Evolutionary conservation across 2,329 filamentous ascomycete species (phyloP).

Genomic region (Nannizzia gypsea): DNA sequence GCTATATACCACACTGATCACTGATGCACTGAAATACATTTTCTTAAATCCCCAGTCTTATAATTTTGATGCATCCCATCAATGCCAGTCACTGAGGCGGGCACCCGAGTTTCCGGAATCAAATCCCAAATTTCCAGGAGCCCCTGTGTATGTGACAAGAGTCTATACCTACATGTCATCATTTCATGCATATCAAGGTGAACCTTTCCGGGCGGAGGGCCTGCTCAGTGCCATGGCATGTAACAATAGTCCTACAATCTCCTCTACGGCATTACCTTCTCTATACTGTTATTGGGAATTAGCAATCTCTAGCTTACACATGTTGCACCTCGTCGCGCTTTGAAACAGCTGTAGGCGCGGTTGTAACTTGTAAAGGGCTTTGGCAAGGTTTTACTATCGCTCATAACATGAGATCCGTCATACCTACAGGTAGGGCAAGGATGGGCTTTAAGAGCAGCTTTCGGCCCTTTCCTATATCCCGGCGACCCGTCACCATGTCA

Average conservation of each 20-base stretch:
- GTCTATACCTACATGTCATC: neutral
- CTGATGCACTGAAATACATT: neutral
- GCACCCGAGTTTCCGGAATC: neutral
- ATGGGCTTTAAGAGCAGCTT: neutral
- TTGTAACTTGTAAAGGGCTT: neutral
- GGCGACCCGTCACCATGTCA: neutral
- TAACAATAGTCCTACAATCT: neutral
- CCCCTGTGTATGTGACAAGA: neutral
- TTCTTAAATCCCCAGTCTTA: neutral
- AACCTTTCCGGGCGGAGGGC: neutral
- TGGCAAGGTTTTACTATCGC: neutral
- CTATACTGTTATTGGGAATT: neutral
- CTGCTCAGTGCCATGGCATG: neutral
- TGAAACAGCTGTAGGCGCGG: neutral
- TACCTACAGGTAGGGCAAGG: neutral
- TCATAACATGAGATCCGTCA: neutral
- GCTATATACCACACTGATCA: neutral
- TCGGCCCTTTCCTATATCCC: neutral
- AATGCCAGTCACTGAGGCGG: neutral
- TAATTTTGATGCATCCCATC: neutral
- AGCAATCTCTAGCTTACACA: neutral
- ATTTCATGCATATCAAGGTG: neutral
- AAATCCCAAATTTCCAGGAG: neutral
- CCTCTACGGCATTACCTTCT: neutral
- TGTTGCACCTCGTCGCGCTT: neutral